Evolutionary conservation across 768 basidiomycete species (phyloP).

Genomic region (Leccinum rimulosum): DNA sequence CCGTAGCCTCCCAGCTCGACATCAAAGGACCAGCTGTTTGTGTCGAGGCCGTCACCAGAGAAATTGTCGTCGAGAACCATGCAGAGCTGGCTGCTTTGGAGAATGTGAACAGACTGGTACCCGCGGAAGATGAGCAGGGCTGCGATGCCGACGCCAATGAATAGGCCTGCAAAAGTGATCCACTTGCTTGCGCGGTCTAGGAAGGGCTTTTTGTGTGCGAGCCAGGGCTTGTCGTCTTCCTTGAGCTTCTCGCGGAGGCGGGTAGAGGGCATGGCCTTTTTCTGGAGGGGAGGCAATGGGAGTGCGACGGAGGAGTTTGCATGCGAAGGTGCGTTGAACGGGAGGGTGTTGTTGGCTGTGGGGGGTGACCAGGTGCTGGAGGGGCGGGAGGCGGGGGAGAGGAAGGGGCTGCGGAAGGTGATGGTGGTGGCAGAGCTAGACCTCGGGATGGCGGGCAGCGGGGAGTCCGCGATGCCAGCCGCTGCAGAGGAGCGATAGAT

Average conservation of each 20-base stretch:
- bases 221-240: slow-evolving; percentile 47
- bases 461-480: slow-evolving; percentile 14
- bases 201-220: slow-evolving; percentile 33
- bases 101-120: slow-evolving; percentile 38
- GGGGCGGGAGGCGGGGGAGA: slow-evolving; percentile 68
- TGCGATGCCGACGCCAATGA: slow-evolving; percentile 41
- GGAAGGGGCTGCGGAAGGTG: slow-evolving; percentile 64
- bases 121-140: slow-evolving; percentile 47
- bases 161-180: slow-evolving; percentile 42
- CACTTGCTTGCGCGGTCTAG: slow-evolving; percentile 41
- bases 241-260: slow-evolving; percentile 51
- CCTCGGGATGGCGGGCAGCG: slow-evolving; percentile 35
- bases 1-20: slow-evolving; percentile 56
- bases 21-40: slow-evolving; percentile 45
- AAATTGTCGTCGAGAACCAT: slow-evolving; percentile 52
- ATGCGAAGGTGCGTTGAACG: slow-evolving; percentile 25
- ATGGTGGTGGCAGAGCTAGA: slow-evolving; percentile 40
- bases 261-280: slow-evolving; percentile 41
- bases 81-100: slow-evolving; percentile 37
- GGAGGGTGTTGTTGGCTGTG: slow-evolving; percentile 30
- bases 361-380: slow-evolving; percentile 63
- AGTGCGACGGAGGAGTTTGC: slow-evolving; percentile 30
- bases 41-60: slow-evolving; percentile 37
- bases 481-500: slow-evolving; percentile 32
- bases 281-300: slow-evolving; percentile 43